phyloP scores from a whole-genome alignment of 495 filamentous ascomycete species.

The Podospora anserina region DNA sequence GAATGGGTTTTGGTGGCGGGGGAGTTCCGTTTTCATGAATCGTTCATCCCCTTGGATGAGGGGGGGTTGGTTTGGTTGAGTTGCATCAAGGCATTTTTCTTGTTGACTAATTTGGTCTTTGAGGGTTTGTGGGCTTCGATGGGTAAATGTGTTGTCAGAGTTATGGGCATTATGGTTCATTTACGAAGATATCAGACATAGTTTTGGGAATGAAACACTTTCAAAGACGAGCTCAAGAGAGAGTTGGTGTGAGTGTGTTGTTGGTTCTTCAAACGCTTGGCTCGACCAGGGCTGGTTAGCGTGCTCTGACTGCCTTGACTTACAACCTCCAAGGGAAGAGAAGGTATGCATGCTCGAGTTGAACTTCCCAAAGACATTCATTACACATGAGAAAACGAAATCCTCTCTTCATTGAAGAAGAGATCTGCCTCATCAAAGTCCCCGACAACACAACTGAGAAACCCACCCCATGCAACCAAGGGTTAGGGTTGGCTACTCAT shows the following conservation, averaged over 20 bases:
- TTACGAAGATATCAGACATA: background rate
- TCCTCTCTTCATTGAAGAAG: too few species aligned
- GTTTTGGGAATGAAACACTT: background rate
- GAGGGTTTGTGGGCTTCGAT: background rate
- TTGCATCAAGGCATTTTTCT: background rate
- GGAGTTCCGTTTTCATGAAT: slow-evolving; percentile 5
- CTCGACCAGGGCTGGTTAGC: background rate
- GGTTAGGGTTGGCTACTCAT: slow-evolving; percentile 16
- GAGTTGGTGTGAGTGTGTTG: background rate
- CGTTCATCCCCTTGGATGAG: background rate
- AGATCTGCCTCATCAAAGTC: too few species aligned
- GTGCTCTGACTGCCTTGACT: background rate
- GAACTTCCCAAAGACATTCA: too few species aligned
- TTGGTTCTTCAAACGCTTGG: background rate
- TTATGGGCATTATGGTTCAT: background rate
- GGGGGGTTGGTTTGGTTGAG: background rate
- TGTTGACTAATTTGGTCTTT: background rate
- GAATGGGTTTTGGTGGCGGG: background rate
- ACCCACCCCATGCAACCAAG: background rate
- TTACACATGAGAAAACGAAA: too few species aligned
- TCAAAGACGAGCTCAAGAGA: background rate
- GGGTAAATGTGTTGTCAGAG: background rate
- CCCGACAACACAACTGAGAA: too few species aligned
- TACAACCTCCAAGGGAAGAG: background rate
- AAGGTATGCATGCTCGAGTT: background rate